These are phyloP conservation scores for Boletus tomentosulus DNA, from an alignment of 768 basidiomycete species.

Conservation along the genomic window DNA sequence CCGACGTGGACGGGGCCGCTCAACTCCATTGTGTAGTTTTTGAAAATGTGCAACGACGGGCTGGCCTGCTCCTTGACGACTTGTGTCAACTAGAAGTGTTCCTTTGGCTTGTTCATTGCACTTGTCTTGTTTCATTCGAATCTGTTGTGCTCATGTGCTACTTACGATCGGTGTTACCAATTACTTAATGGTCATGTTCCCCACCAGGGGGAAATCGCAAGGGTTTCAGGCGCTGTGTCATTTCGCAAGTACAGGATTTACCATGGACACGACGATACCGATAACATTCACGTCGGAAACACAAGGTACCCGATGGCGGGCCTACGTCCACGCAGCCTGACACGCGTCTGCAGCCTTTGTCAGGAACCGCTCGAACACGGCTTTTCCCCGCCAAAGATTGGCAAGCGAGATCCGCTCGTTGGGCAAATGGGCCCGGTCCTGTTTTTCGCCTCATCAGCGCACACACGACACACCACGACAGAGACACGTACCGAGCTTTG, in stretches of 20 bases:
- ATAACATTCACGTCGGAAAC: background rate
- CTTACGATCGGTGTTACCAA: background rate
- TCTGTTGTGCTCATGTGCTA: background rate
- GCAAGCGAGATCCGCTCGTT: constrained; percentile 87
- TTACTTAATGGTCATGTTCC: background rate
- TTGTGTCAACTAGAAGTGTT: constrained; percentile 13
- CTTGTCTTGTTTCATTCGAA: background rate
- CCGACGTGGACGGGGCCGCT: background rate
- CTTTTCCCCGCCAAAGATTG: constrained; percentile 76
- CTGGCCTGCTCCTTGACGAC: constrained; percentile 19
- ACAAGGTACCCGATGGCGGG: background rate
- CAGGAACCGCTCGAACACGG: constrained; percentile 73
- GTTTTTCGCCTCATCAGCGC: background rate
- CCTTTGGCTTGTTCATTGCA: no score
- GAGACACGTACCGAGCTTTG: constrained; percentile 68
- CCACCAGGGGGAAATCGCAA: background rate
- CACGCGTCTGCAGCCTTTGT: constrained; percentile 42
- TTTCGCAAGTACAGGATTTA: no score
- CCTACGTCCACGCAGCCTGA: background rate
- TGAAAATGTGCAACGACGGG: constrained; percentile 9
- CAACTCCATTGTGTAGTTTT: background rate
- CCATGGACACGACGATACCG: no score
- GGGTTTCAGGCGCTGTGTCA: background rate
- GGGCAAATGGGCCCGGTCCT: constrained; percentile 91
- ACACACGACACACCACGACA: background rate